These are phyloP conservation scores for Lentinula sp. DNA, from an alignment of 768 basidiomycete genomes.

Conservation along the genomic window DNA sequence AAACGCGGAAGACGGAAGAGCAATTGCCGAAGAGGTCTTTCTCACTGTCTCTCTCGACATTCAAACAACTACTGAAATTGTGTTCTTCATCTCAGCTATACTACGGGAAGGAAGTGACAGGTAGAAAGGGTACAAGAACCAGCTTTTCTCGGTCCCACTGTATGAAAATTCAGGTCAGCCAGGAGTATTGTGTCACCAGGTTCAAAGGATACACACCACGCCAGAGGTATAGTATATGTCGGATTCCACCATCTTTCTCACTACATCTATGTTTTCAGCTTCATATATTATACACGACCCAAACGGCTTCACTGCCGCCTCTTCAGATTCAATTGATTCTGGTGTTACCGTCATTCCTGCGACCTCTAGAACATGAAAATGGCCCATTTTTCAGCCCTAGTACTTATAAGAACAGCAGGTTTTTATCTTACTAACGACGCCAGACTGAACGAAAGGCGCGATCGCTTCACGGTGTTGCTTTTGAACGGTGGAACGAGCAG, in stretches of 20 bases:
- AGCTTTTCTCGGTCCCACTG: constrained; percentile 61
- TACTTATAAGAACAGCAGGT: not conserved
- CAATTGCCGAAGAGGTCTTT: not conserved
- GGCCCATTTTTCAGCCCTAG: not conserved
- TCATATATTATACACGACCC: constrained; percentile 38
- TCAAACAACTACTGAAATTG: not conserved
- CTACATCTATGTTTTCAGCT: constrained; percentile 28
- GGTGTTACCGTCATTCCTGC: constrained; percentile 36
- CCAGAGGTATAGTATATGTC: constrained; percentile 10
- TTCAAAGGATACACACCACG: constrained; percentile 5
- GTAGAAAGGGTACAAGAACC: constrained; percentile 41
- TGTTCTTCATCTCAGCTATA: not conserved
- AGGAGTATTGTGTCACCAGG: not conserved
- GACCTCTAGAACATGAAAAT: constrained; percentile 20
- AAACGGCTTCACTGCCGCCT: constrained; percentile 27
- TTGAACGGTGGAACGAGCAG: constrained; percentile 41
- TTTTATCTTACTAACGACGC: constrained; percentile 31
- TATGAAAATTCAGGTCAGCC: not conserved
- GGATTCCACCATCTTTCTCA: constrained; percentile 6
- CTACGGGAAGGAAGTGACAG: constrained; percentile 25
- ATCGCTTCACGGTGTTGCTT: constrained; percentile 36
- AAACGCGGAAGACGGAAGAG: not conserved
- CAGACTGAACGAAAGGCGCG: constrained; percentile 27
- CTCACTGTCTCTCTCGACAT: not conserved
- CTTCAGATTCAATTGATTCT: constrained; percentile 24